phyloP scores from a whole-genome alignment of 2,329 filamentous ascomycete species.

The Amauroascus niger region DNA sequence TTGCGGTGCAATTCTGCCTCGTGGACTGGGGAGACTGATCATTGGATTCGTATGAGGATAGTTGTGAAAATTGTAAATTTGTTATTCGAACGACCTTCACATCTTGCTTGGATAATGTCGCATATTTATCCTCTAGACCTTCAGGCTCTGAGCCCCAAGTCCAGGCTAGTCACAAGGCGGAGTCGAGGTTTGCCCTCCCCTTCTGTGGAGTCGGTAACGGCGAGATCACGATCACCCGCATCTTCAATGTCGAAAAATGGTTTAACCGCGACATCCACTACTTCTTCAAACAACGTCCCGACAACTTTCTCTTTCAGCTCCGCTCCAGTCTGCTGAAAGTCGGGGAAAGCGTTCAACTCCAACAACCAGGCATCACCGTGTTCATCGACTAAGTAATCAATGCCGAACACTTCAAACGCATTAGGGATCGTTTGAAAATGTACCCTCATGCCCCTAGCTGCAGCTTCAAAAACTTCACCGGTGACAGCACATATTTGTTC shows the following conservation, averaged over 20 bases:
- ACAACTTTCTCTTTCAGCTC: constrained; percentile 60
- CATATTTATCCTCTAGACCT: background rate
- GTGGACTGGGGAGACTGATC: too few relatives aligned
- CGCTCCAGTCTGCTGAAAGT: constrained; percentile 83
- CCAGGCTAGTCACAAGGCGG: constrained; percentile 34
- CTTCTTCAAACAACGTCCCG: constrained; percentile 63
- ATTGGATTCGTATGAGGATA: too few relatives aligned
- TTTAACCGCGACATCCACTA: constrained; percentile 57
- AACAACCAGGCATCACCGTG: constrained; percentile 61
- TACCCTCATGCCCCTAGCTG: constrained; percentile 69
- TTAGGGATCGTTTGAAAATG: constrained; percentile 87
- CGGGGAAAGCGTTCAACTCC: constrained; percentile 92
- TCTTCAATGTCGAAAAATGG: constrained; percentile 52
- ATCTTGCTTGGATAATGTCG: too few relatives aligned
- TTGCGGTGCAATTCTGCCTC: too few relatives aligned
- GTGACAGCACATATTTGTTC: constrained; percentile 64
- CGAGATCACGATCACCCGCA: constrained; percentile 15
- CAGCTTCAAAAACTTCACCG: constrained; percentile 74
- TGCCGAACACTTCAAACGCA: constrained; percentile 82
- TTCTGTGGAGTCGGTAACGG: background rate
- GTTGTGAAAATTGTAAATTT: too few relatives aligned
- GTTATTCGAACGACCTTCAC: too few relatives aligned
- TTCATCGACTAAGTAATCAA: constrained; percentile 77
- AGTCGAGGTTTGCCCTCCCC: constrained; percentile 18
- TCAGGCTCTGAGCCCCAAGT: constrained; percentile 30